Conservation (phyloP, 2,329 filamentous ascomycete genomes). For the Stemphylium lycopersici region DNA sequence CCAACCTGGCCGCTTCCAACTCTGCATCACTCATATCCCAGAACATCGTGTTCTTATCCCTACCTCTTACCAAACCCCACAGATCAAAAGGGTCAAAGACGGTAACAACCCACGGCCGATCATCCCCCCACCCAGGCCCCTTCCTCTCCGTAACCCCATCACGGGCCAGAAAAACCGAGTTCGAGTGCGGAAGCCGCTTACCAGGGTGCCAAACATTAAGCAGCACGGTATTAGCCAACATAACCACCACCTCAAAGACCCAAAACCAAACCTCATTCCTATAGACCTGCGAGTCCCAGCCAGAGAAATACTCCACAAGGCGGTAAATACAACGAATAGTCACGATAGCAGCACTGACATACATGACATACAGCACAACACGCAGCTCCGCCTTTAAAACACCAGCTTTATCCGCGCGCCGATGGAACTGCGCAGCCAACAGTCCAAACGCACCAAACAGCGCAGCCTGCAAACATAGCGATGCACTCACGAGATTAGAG, state of each 20-base stretch:
- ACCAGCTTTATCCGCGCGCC: slow-evolving; percentile 46
- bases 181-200: slow-evolving; percentile 55
- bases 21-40: slow-evolving; percentile 48
- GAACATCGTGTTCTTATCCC: slow-evolving; percentile 45
- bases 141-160: slow-evolving; percentile 60
- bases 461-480: slow-evolving; percentile 58
- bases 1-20: slow-evolving; percentile 30
- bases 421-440: slow-evolving; percentile 55
- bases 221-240: slow-evolving; percentile 58
- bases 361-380: slow-evolving; percentile 54
- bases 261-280: slow-evolving; percentile 61
- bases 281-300: slow-evolving; percentile 45
- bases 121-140: slow-evolving; percentile 58
- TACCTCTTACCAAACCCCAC: slow-evolving; percentile 38
- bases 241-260: slow-evolving; percentile 60
- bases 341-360: slow-evolving; percentile 56
- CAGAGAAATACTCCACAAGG: slow-evolving; percentile 57
- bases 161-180: slow-evolving; percentile 57
- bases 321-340: slow-evolving; percentile 59
- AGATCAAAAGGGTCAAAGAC: slow-evolving; percentile 47
- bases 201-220: slow-evolving; percentile 61
- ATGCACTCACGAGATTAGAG: slow-evolving; percentile 55
- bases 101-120: slow-evolving; percentile 52
- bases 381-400: slow-evolving; percentile 54
- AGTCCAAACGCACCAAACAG: slow-evolving; percentile 58